Base-by-base conservation (phyloP, 148 eudicot genomes). In the Silene conica region DNA sequence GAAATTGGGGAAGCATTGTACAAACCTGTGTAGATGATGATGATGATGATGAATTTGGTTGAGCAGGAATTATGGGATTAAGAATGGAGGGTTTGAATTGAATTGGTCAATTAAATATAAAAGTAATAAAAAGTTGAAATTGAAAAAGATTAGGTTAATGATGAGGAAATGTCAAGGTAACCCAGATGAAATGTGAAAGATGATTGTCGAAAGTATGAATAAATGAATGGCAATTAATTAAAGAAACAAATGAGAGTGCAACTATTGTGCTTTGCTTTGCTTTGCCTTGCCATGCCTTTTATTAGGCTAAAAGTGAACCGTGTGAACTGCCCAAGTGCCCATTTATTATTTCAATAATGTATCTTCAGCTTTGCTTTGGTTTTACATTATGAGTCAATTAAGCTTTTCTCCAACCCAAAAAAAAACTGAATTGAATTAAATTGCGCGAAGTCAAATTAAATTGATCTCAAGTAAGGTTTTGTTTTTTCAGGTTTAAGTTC, bases 141-240 rank as follows among this genome's bases (percentile, higher is more conserved):
- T 25, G n/a, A n/a, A 6, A 20, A n/a, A 58, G 62, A n/a, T 58
- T 58, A n/a, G 62, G 62, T 54, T 58, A n/a, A 58, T 58, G 23
- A 58, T 58, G 62, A 58, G 15, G 62, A 20, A 58, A 58, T 58
- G 62, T 20, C 23, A 58, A 58, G 62, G 22, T 60, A 31, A 10
- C 10, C 22, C 25, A 60, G 31, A 60, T 60, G 15, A 23, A 11
- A 22, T 23, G 23, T 2, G 13, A 60, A 8, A 16, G 1, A 54
- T 54, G 19, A 14, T 58, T 58, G 6, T 56, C 4, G n/a, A 15
- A 56, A 18, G 62, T 18, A 5, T 58, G 8, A 6, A 58, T 19
- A 20, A 58, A 58, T 58, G 64, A 60, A 60, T 60, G 64, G 64
- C 64, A 60, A 60, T 21, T 58, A 58, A 58, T 55, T n/a, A 55